A percentile compares a stretch with the other conserved stretches of the same genome.
Conservation (phyloP, 2,329 filamentous ascomycete genomes). For the Samsoniella hepiali region DNA sequence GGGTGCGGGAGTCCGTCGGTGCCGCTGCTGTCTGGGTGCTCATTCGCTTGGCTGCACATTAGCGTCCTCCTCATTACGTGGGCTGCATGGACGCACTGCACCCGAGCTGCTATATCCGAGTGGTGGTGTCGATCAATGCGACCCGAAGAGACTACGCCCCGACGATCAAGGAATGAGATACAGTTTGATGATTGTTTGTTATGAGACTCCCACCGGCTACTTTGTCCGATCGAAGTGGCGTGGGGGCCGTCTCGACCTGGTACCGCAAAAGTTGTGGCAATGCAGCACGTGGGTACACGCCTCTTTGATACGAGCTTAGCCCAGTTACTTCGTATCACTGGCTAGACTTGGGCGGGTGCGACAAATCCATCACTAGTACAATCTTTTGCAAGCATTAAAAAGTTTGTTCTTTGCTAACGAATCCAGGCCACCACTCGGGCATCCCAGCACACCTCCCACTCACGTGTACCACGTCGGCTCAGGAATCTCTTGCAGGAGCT, state of each 20-base stretch:
- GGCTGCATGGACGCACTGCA: neutral
- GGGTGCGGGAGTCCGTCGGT: neutral
- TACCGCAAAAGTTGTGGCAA: too few species aligned
- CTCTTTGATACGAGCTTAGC: neutral
- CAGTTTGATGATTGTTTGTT: neutral
- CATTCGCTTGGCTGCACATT: too few species aligned
- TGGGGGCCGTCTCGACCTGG: neutral
- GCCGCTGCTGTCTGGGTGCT: too few species aligned
- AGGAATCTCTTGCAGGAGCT: conserved; percentile 54
- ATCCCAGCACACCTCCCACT: neutral
- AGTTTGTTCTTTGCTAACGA: too few species aligned
- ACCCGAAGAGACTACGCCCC: neutral
- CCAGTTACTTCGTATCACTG: too few species aligned
- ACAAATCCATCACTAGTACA: too few species aligned
- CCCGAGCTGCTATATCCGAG: neutral
- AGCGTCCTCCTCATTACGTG: neutral
- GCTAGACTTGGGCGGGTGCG: too few species aligned
- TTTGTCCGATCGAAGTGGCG: conserved; percentile 2
- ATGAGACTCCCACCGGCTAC: neutral
- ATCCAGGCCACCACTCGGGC: neutral
- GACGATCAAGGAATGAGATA: neutral
- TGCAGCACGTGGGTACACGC: neutral
- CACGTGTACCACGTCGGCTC: conserved; percentile 61
- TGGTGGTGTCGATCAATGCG: neutral
- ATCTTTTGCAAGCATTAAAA: too few species aligned